A percentile compares a stretch with the other conserved stretches of the same genome.
Evolutionary conservation across 2,329 filamentous ascomycete species (phyloP).

Genomic region (Phyllosticta citrichinensis): DNA sequence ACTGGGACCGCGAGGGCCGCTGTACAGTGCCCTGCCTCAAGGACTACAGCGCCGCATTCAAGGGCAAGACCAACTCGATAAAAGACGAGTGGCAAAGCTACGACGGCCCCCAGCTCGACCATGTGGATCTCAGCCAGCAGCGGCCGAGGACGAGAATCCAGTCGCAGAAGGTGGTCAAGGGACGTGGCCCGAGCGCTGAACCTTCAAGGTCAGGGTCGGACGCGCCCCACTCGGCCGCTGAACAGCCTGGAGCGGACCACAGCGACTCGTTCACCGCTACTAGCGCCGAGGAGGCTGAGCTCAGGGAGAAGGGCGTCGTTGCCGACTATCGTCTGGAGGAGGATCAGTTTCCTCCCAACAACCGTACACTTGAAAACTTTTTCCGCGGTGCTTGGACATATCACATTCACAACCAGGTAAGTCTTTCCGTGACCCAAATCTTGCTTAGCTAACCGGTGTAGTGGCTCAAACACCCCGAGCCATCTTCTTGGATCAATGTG

Average conservation of each 20-base stretch:
- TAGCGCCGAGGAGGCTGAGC: slow-evolving; percentile 29
- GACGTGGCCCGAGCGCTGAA: slow-evolving; percentile 8
- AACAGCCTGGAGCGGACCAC: slow-evolving; percentile 17
- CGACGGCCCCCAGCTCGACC: slow-evolving; percentile 33
- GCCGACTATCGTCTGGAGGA: slow-evolving; percentile 38
- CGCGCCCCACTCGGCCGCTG: slow-evolving; percentile 16
- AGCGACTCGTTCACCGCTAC: slow-evolving; percentile 32
- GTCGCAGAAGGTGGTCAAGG: slow-evolving; percentile 4
- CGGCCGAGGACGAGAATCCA: slow-evolving; percentile 1
- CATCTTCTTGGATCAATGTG: slow-evolving; percentile 45
- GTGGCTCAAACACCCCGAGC: slow-evolving; percentile 48
- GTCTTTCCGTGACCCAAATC: slow-evolving; percentile 12
- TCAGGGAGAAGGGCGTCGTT: slow-evolving; percentile 31
- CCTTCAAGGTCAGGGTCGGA: slow-evolving; percentile 10
- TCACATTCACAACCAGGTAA: slow-evolving; percentile 48
- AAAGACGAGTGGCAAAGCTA: slow-evolving; percentile 46
- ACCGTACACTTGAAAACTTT: slow-evolving; percentile 46
- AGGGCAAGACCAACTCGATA: slow-evolving; percentile 35
- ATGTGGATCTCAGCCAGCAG: slow-evolving; percentile 19
- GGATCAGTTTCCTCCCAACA: slow-evolving; percentile 46
- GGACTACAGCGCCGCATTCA: slow-evolving; percentile 44
- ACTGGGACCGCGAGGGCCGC: slow-evolving; percentile 41
- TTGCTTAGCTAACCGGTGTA: slow-evolving; percentile 15
- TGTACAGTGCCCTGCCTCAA: slow-evolving; percentile 46
- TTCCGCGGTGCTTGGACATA: slow-evolving; percentile 48